Base-by-base conservation (phyloP, 805 yeast species). In the Schwanniomyces polymorphus region DNA sequence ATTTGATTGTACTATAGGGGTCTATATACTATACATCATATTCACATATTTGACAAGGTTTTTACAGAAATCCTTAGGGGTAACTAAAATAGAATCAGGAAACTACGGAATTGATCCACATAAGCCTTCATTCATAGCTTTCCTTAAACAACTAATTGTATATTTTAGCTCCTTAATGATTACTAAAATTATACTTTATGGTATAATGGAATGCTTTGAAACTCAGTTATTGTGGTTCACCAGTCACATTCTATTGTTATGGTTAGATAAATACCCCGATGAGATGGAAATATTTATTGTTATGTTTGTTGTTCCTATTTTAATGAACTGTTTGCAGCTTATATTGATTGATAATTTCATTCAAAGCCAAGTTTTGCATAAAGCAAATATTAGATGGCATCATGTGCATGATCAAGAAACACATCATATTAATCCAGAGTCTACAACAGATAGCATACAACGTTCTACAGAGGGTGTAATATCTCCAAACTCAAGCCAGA, bases 1-100 rank as follows among this genome's bases (percentile, higher is more conserved):
- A 26, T 80, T 92, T 61, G 99, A 92, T 64, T 91, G 98, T 37
- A 92, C 99, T 0, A 77, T 91, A 6, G 99, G 99, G 0, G 92
- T 92, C 2, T 95, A 95, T 6, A 79, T 92, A 2, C 73, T 91
- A 26, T 78, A 78, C 48, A 50, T 73, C 2, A 71, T 84, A 1
- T 85, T 84, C 60, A 67, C 64, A 12, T 45, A 73, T 2, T 79
- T 80, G 17, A 72, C 70, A 51, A 59, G 58, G 27, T 55, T 76
- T 2, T 75, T 80, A 18, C 67, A 79, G n/a, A 47, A 67, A 34
- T 79, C 79, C 42, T 52, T 73, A 27, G 64, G 65, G 17, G 51
- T 74, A 29, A 66, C 74, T 2, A 63, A 72, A 43, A 72, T 72
- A 3, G 73, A 72, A 35, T 77, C 84, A 5, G 85, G 85, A n/a